Conservation (phyloP, 345 rosid species). For the Raphanus raphanistrum region DNA sequence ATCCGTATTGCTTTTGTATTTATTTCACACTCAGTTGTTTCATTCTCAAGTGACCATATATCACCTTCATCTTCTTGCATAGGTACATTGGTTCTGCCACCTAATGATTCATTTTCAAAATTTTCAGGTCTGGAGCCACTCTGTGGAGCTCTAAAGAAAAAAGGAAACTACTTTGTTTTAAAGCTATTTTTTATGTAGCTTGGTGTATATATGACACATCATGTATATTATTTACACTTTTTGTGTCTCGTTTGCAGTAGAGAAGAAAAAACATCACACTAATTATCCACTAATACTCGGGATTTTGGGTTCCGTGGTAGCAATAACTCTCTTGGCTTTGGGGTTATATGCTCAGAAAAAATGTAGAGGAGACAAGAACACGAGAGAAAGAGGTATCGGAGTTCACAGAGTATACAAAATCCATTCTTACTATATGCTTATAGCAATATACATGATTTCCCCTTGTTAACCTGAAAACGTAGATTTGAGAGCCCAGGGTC, state of each 20-base stretch:
- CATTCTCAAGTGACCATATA: not conserved
- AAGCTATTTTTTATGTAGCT: not conserved
- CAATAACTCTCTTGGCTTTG: constrained; percentile 17
- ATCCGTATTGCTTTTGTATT: not conserved
- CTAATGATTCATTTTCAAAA: not conserved
- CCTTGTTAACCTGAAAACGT: not conserved
- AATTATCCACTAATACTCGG: not conserved
- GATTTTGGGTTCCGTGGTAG: not conserved
- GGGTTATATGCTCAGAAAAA: constrained; percentile 40
- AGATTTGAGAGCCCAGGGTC: constrained; percentile 8
- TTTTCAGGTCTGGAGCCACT: not conserved
- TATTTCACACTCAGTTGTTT: not conserved
- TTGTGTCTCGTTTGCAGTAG: constrained; percentile 2
- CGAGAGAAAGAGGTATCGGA: not conserved
- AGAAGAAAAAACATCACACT: not conserved
- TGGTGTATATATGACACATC: not conserved
- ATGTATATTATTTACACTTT: not conserved
- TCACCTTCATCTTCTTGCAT: not conserved
- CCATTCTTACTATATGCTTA: not conserved
- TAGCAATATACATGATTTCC: not conserved
- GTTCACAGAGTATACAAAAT: not conserved
- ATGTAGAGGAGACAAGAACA: not conserved
- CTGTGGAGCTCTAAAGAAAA: constrained; percentile 9
- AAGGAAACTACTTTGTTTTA: not conserved
- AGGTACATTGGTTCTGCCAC: not conserved